Base-by-base conservation (phyloP, 1,284 basidiomycete species). In the Boletus sp. region DNA sequence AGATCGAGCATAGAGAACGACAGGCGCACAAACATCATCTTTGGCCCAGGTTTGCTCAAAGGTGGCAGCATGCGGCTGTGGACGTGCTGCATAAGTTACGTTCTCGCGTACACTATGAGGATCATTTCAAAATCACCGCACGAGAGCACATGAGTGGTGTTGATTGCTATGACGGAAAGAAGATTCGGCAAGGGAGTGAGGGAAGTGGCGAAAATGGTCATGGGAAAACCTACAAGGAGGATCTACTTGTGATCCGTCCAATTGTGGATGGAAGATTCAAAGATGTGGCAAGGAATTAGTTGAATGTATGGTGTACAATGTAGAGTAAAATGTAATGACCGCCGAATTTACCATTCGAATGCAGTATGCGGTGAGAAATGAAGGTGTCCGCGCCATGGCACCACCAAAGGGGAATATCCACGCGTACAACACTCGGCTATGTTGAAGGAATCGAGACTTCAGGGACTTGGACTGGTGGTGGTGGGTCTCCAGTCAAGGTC, bases 71-170 rank as follows among this genome's bases (percentile, higher is more conserved):
- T 49, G 76, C 77, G 27, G 75, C 77, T 47, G 70, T 65, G 42
- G 73, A 78, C 57, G 80, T 80, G 24, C 72, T 84, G 44, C 76
- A 78, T 47, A 78, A 72, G 55, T 67, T 74, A n/a, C 77, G 83
- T 64, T 82, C 82, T 35, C 76, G 76, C 48, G 72, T 64, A 20
- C 84, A 84, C 61, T 86, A 85, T 64, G 75, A 78, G 57, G 84
- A 89, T 61, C 83, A 85, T 36, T 74, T 92, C 60, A 77, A 79
- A 51, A 76, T 91, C 24, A 78, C 83, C 4, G 76, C 77, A 53
- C 78, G 82, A 48, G 90, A 94, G 69, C 87, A 94, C 67, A 93
- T 94, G 91, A 85, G 82, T 60, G 69, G 67, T 6, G 84, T 94
- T 0, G 92, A 95, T 70, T 80, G 80, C 51, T 89, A 85, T 65